Evolutionary conservation across 2,329 filamentous ascomycete species (phyloP), one percentile per base, ranked within the genome.

Genomic region (Ophiostoma novo-ulmi): DNA sequence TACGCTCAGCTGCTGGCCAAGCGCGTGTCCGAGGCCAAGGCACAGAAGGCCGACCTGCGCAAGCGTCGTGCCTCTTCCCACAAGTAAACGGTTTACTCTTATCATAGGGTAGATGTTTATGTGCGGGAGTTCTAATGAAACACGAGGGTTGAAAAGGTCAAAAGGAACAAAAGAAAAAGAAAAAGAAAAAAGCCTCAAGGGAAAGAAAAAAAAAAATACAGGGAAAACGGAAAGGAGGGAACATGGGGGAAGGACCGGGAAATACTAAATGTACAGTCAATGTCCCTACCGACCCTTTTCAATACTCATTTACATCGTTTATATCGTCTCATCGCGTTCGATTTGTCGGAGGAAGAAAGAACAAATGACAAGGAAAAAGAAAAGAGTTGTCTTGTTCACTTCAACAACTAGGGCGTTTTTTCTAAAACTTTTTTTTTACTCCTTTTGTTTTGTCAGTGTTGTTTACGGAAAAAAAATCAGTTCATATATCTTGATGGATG

Each of bases 11-110:
- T 98, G 83, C 89, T 99, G 75, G 93, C 95, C 86, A 96, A 95
- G 91, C 95, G 95, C 86, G 92, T 98, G 80, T 87, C 89, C 81
- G 95, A 99, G 87, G 91, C 93, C 87, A 97, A 97, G 89, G 87
- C 91, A 81, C 90, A 91, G 85, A 94, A 95, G 87, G 90, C 89
- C 78, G 94, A 98, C 85, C 86, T 91, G 83, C 92, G 93, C 87
- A 98, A 98, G 93, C 90, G 95, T 82, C 89, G 95, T 82, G 94
- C 94, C 79, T 96, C 92, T 82, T 97, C 94, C 90, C 89, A 87
- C 87, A 94, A 94, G 86, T 93, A 92, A 85, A 67, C 31, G n/a
- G 10, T 52, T 8, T 68, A 20, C 31, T 69, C 36, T 31, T 31
- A 20, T 36, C 58, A 20, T 63, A 11, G 20, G 31, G 36, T 22